phyloP scores from a whole-genome alignment of 208 protist species.

The Endotrypanum monterogeii region DNA sequence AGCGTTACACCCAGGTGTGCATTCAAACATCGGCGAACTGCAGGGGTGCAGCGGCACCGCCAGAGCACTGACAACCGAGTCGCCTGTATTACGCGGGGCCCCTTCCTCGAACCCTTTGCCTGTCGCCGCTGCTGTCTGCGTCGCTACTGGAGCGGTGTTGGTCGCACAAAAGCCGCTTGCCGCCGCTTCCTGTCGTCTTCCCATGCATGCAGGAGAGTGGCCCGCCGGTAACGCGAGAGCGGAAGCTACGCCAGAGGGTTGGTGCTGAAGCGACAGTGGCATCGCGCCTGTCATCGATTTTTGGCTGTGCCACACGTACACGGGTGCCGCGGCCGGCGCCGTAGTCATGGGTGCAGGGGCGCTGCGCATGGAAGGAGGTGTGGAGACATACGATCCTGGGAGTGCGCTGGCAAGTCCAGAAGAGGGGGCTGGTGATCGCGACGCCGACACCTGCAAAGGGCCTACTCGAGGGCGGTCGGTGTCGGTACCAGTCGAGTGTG shows the following conservation, averaged over 20 bases:
- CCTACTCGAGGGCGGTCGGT: neutral
- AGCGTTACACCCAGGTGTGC: neutral
- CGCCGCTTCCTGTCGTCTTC: neutral
- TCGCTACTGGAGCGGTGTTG: no score
- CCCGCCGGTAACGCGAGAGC: neutral
- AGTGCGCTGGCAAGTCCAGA: neutral
- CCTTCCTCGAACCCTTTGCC: neutral
- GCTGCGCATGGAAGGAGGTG: neutral
- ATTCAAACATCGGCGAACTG: neutral
- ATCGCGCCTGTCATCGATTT: neutral
- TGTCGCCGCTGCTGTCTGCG: neutral
- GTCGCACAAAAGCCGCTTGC: neutral
- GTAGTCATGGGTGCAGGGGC: neutral
- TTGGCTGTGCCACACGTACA: slow-evolving; percentile 8
- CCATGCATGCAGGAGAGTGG: neutral
- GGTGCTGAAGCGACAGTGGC: slow-evolving; percentile 5
- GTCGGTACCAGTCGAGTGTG: neutral
- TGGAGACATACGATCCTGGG: neutral
- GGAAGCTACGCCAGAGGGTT: neutral
- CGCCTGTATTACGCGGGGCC: neutral
- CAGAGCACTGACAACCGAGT: neutral
- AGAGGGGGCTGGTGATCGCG: neutral
- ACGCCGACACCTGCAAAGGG: neutral
- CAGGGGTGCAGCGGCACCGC: neutral
- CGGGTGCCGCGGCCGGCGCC: neutral